Percentiles rank a stretch among this genome's conserved stretches.
These are phyloP conservation scores for Tanozyma kutaoensis DNA, from an alignment of 805 yeast genomes.

Conservation along the genomic window DNA sequence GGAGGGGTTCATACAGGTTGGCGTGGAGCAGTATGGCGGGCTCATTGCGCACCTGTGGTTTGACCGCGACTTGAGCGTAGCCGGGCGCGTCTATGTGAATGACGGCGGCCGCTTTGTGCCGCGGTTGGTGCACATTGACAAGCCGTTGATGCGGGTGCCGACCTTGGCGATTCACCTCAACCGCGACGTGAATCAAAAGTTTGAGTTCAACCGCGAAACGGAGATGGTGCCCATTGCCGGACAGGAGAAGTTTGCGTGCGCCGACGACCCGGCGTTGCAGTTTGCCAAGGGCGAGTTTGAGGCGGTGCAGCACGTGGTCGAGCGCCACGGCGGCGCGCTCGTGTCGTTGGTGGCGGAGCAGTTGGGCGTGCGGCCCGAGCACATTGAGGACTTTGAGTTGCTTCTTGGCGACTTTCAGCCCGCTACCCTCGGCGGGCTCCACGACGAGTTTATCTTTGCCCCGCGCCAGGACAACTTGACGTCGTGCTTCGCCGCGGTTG, in stretches of 20 bases:
- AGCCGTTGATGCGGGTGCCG: conserved; percentile 82
- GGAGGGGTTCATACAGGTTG: conserved; percentile 79
- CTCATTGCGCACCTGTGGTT: conserved; percentile 97
- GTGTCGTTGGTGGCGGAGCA: conserved; percentile 59
- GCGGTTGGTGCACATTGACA: conserved; percentile 63
- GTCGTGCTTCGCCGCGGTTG: conserved; percentile 70
- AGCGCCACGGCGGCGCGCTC: conserved; percentile 68
- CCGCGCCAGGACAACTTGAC: conserved; percentile 87
- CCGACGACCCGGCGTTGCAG: conserved; percentile 35
- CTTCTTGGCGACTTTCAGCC: conserved; percentile 76
- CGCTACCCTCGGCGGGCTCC: conserved; percentile 75
- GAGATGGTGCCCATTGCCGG: conserved; percentile 85
- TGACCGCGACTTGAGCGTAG: conserved; percentile 82
- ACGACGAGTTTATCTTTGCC: conserved; percentile 82
- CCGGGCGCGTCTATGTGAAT: conserved; percentile 79
- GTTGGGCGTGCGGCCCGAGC: conserved; percentile 32
- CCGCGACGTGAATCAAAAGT: conserved; percentile 61
- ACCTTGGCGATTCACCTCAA: conserved; percentile 88
- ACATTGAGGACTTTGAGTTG: conserved; percentile 84
- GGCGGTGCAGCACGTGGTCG: conserved; percentile 48
- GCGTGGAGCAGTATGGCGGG: conserved; percentile 93
- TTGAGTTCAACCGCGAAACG: conserved; percentile 82
- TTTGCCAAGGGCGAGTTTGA: conserved; percentile 31
- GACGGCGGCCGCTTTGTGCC: conserved; percentile 40
- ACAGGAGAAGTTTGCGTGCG: conserved; percentile 26